Conservation (phyloP, 2,329 filamentous ascomycete species). For the Fusarium zealandicum region DNA sequence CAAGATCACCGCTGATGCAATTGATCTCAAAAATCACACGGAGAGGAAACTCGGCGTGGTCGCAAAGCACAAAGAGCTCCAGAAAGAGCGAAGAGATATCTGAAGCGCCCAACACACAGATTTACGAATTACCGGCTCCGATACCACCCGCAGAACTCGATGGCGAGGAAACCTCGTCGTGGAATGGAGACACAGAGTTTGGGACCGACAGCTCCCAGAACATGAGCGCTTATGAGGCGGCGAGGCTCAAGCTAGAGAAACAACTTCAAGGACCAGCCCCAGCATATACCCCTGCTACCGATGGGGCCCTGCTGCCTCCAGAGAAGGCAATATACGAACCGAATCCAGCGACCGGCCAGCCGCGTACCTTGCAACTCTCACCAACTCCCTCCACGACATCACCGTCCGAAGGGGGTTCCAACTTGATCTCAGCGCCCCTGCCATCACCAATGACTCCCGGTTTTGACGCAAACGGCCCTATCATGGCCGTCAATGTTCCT, state of each 20-base stretch:
- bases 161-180: constrained; percentile 49
- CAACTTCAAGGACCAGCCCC: constrained; percentile 60
- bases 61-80: constrained; percentile 24
- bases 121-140: constrained; percentile 60
- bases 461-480: constrained; percentile 51
- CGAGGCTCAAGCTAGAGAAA: constrained; percentile 58
- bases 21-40: constrained; percentile 54
- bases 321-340: constrained; percentile 43
- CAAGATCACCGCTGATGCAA: constrained; percentile 36
- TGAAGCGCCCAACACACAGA: constrained; percentile 54
- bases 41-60: constrained; percentile 44
- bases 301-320: constrained; percentile 36
- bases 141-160: constrained; percentile 59
- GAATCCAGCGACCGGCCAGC: constrained; percentile 28
- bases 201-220: constrained; percentile 50
- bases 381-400: constrained; percentile 31
- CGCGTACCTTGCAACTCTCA: constrained; percentile 25
- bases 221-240: constrained; percentile 59
- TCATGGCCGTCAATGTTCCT: constrained; percentile 45
- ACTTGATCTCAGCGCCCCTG: constrained; percentile 48
- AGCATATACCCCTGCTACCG: constrained; percentile 54
- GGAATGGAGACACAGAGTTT: constrained; percentile 51
- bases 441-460: constrained; percentile 57
- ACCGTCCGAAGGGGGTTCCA: constrained; percentile 29
- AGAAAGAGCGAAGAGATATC: constrained; percentile 39